Evolutionary conservation across 2,329 filamentous ascomycete genomes (phyloP).

Genomic region (Microdochium paspali): DNA sequence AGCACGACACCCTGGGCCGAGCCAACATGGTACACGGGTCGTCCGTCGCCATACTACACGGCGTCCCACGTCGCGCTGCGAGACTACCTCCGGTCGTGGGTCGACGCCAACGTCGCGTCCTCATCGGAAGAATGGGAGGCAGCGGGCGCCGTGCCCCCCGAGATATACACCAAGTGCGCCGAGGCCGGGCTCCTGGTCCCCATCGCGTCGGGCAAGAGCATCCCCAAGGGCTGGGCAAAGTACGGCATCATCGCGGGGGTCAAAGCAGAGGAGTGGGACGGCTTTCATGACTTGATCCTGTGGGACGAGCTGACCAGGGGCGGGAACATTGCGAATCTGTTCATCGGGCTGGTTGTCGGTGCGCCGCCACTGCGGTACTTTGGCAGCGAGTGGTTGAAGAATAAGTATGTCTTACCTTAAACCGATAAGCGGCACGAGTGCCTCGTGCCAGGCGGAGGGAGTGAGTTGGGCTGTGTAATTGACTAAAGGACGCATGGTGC

Average conservation of each 20-base stretch:
- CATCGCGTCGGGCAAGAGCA: neutral
- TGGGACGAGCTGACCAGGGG: slow-evolving; percentile 23
- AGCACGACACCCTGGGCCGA: slow-evolving; percentile 85
- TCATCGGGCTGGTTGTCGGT: slow-evolving; percentile 11
- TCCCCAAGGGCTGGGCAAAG: neutral
- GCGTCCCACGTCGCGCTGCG: slow-evolving; percentile 86
- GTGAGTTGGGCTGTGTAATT: no score
- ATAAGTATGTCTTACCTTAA: neutral
- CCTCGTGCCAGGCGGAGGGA: no score
- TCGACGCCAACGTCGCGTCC: slow-evolving; percentile 81
- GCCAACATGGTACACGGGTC: slow-evolving; percentile 88
- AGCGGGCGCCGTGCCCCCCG: slow-evolving; percentile 84
- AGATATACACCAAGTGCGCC: slow-evolving; percentile 89
- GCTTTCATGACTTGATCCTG: slow-evolving; percentile 24
- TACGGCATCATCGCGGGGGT: slow-evolving; percentile 14
- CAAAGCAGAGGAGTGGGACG: slow-evolving; percentile 21
- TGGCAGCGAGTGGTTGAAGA: slow-evolving; percentile 5
- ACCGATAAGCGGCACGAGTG: no score
- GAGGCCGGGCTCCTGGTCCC: slow-evolving; percentile 70
- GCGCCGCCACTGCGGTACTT: slow-evolving; percentile 17
- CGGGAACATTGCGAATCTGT: slow-evolving; percentile 6
- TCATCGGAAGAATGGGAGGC: slow-evolving; percentile 96
- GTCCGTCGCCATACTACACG: slow-evolving; percentile 95
- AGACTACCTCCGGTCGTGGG: slow-evolving; percentile 84
- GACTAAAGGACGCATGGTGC: no score